Evolutionary conservation across 345 rosid species (phyloP), one percentile per base, ranked within the genome.

Genomic region (Pugionium dolabratum): DNA sequence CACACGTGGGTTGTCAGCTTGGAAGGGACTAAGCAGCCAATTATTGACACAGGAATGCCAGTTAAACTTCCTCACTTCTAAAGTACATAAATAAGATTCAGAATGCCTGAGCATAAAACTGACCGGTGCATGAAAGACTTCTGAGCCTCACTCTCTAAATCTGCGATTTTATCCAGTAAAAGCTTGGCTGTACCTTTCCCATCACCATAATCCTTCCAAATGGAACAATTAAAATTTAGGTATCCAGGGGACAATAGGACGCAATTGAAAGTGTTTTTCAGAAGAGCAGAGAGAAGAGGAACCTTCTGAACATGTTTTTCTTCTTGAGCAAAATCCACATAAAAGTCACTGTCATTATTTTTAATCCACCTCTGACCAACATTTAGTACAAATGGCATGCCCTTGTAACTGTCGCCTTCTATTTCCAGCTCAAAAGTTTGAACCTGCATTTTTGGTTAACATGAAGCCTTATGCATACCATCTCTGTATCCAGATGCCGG

Each of bases 111-210:
- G 57, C 67, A 65, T 65, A 66, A 65, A 11, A 81, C 91, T 74
- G 60, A 90, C 99, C 99, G 81, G 66, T 94, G 99, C 99, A 94
- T 90, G 77, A 94, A 94, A 62, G 97, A 90, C 79, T 94, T 90
- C 72, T 94, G 97, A 32, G 99, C 99, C 76, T 94, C 95, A 64
- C 84, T 80, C 78, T 94, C 99, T 90, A 79, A 41, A 54, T 75
- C 78, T 47, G 87, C 85, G 73, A 90, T 90, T 83, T 56, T 90
- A 59, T 82, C 88, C 77, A 94, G 79, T 80, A 90, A 80, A 52
- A 41, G 71, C 75, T 79, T 90, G 37, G 95, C 91, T n/a, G 90
- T 94, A 58, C 95, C 95, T 67, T 73, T 81, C 6, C 95, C 96
- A 78, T 88, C 91, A 71, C 84, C 85, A 76, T 80, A 73, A 79